Evolutionary conservation across 768 basidiomycete species (phyloP), one percentile per base, ranked within the genome.

Genomic region (Clavaria fumosa): DNA sequence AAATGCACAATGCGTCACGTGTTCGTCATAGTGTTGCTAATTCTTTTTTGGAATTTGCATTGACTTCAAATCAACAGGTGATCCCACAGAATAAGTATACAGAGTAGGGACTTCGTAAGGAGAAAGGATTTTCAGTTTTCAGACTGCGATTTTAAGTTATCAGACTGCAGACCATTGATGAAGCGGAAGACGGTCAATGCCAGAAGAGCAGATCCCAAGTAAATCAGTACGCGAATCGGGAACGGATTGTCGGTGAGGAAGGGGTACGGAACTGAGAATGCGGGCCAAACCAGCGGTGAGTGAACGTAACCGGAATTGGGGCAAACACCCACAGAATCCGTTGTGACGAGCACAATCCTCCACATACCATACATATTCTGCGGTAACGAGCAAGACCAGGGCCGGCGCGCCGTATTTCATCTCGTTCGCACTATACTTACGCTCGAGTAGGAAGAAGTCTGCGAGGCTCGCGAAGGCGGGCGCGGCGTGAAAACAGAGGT

Each of bases 361-460:
- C 2, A 73, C 70, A 66, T 78, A 83, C 7, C 51, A 53, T 0
- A 59, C 57, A 45, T 89, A 89, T 58, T 68, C 65, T 6, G 56
- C 6, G 4, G 61, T 53, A 40, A 50, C 62, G 2, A 47, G 27
- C 9, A 46, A 33, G 5, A 53, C 44, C 23, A 59, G 40, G 14
- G 54, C 9, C 6, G 64, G 59, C 0, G 58, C 61, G 23, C 43
- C 45, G 9, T 51, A 45, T 4, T 38, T 43, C 6, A 54, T 46
- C 15, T 53, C 50, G 1, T 43, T 52, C n/a, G 42, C 46, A 11
- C 43, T 47, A 49, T 75, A 85, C 42, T 64, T 75, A 20, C 47
- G 47, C 48, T 86, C 78, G 37, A 78, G 69, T 7, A 70, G 44
- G 46, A 78, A 62, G 52, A 88, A 89, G 50, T 88, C 80, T 23